Evolutionary conservation across 768 basidiomycete genomes (phyloP), one percentile per base, ranked within the genome.

Genomic region (Suillus subalutaceus): DNA sequence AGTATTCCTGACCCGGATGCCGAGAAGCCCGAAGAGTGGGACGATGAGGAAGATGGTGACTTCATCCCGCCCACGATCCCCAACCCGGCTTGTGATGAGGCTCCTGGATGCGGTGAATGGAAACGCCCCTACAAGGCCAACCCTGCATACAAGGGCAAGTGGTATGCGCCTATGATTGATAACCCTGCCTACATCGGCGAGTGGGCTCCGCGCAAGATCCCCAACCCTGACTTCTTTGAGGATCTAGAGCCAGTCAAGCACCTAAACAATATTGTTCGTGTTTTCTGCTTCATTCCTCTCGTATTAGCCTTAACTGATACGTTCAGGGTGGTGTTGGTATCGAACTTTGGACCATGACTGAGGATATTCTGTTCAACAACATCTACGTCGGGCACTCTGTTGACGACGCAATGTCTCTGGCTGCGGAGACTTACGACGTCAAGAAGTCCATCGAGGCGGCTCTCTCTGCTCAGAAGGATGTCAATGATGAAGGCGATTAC

Each of bases 281-380:
- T 1, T 37, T n/a, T 8, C 20, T 13, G 6, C 2, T n/a, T 13
- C 16, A 13, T 41, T 18, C 23, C 15, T 9, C 3, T 30, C 41
- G 44, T 65, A n/a, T 58, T 71, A 1, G 74, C 4, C 16, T 40
- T 23, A 16, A 15, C 12, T 64, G 59, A 66, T n/a, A 1, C 58
- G 26, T 64, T 18, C 66, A 92, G 91, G 93, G 94, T 71, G 96
- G 95, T 80, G 87, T 97, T 68, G 96, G 96, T 74, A 96, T 99
- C 70, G 97, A 99, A 80, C 89, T 99, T 72, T 99, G 97, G 97
- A 97, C 97, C 56, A 99, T 99, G 97, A 97, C 96, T 52, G 93
- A 93, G 79, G 90, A 93, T 75, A 96, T 96, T 72, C 85, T 96
- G 71, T 96, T 96, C 77, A 89, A 93, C 80, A 96, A 94, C 83